Base-by-base conservation (phyloP, 495 filamentous ascomycete species). In the Cladorrhinum samala region DNA sequence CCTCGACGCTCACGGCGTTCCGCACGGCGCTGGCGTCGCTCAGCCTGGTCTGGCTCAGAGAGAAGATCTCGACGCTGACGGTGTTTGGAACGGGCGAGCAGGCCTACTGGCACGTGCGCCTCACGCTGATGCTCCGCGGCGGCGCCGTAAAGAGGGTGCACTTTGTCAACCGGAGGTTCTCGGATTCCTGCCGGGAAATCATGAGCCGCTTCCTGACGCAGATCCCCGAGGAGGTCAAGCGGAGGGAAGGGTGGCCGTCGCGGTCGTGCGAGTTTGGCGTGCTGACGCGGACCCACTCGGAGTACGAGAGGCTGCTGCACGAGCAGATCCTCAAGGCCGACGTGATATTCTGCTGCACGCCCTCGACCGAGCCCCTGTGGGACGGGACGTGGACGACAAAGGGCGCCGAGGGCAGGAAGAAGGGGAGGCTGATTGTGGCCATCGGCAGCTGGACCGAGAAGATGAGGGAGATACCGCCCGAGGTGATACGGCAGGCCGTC, bases 51-150 rank as follows among this genome's bases (percentile, higher is more conserved):
- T 78, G 75, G 46, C 83, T 81, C 58, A 87, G 93, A 46, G 69
- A 76, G 39, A 71, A 76, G 43, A 82, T 92, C 24, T 81, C 84
- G 57, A 89, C 83, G 9, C 56, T 95, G 2, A 79, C 84, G 23
- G 85, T 95, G 46, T 96, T 98, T 64, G 93, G 92, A n/a, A 82
- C 86, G 11, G 92, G 92, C 19, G 81, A 84, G 55, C 91, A 96
- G 69, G 93, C 93, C 9, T 89, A 88, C 68, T 98, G 92, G 92
- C 91, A 95, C 67, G 82, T 91, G 47, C 87, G 90, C 0, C 77
- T 96, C 11, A 82, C 89, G 0, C 73, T 98, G 19, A 75, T 89
- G 17, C 74, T 95, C 13, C 82, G 85, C 14, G 84, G 86, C 0
- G 55, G 68, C 13, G 88, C 87, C 5, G 85, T 95, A 58, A 80